A percentile compares a stretch with the other conserved stretches of the same genome.
phyloP scores from a whole-genome alignment of 1,139 yeast genomes.

The Yamadazyma diospyri region DNA sequence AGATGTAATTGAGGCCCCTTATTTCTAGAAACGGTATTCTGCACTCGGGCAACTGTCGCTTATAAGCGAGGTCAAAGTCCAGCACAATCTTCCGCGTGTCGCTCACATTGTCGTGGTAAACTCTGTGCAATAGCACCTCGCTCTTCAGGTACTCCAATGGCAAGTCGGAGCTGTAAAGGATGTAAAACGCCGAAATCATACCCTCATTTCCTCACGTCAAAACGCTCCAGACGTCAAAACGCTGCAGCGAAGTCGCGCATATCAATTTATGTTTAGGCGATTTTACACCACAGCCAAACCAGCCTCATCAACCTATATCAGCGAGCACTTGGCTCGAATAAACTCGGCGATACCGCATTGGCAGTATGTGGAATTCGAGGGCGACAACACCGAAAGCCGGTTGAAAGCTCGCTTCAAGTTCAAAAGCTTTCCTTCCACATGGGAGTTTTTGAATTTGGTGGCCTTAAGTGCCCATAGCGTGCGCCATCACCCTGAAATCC shows the following conservation, averaged over 20 bases:
- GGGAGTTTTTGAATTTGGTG: slow-evolving; percentile 62
- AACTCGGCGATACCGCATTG: no score
- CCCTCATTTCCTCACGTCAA: slow-evolving; percentile 5
- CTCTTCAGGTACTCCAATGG: slow-evolving; percentile 26
- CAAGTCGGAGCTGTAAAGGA: slow-evolving; percentile 6
- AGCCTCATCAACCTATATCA: no score
- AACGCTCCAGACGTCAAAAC: no score
- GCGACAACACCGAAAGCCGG: no score
- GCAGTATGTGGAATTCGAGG: no score
- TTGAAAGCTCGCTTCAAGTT: slow-evolving; percentile 22
- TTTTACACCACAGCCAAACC: no score
- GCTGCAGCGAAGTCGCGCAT: not conserved
- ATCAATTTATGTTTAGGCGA: not conserved
- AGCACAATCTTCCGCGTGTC: slow-evolving; percentile 21
- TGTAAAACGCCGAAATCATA: slow-evolving; percentile 10
- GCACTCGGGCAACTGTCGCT: slow-evolving; percentile 19
- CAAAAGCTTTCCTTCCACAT: slow-evolving; percentile 53
- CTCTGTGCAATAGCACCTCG: slow-evolving; percentile 34
- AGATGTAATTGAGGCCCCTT: slow-evolving; percentile 31
- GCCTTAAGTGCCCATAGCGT: slow-evolving; percentile 56
- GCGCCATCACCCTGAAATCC: slow-evolving; percentile 75
- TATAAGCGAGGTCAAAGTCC: slow-evolving; percentile 25
- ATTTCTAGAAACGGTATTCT: slow-evolving; percentile 29
- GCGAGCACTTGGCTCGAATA: no score
- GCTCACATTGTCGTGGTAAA: slow-evolving; percentile 34